These are phyloP conservation scores for Jatropha multifida DNA, from an alignment of 441 rosid genomes.

Conservation along the genomic window DNA sequence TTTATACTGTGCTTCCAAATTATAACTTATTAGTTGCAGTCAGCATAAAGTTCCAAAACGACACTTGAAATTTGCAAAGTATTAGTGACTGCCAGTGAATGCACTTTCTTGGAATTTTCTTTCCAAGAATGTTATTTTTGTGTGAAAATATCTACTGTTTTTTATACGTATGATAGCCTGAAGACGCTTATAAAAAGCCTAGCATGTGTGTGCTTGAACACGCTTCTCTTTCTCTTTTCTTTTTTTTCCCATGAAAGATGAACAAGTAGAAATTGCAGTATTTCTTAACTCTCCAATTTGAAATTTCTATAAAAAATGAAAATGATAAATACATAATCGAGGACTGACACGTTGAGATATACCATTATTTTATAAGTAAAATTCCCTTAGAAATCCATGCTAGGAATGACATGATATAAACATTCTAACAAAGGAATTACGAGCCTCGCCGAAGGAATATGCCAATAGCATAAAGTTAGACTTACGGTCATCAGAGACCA, in stretches of 20 bases:
- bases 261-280: background rate
- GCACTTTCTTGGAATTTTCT: constrained; percentile 7
- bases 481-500: background rate
- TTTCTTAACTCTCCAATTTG: background rate
- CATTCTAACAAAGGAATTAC: background rate
- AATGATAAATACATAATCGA: too few species aligned
- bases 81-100: background rate
- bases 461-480: background rate
- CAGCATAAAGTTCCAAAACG: background rate
- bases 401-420: background rate
- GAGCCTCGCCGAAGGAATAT: constrained; percentile 4
- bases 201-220: background rate
- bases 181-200: background rate
- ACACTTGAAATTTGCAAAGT: background rate
- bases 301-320: background rate
- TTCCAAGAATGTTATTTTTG: background rate
- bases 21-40: background rate
- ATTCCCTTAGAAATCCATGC: too few species aligned
- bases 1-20: too few species aligned
- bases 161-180: too few species aligned
- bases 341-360: too few species aligned
- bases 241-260: background rate
- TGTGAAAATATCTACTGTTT: too few species aligned
- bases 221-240: background rate
- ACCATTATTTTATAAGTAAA: too few species aligned